A percentile compares a stretch with the other conserved stretches of the same genome.
Conservation (phyloP, 225 moss, liverwort and hornwort genomes). For the Physcomitrium patens region DNA sequence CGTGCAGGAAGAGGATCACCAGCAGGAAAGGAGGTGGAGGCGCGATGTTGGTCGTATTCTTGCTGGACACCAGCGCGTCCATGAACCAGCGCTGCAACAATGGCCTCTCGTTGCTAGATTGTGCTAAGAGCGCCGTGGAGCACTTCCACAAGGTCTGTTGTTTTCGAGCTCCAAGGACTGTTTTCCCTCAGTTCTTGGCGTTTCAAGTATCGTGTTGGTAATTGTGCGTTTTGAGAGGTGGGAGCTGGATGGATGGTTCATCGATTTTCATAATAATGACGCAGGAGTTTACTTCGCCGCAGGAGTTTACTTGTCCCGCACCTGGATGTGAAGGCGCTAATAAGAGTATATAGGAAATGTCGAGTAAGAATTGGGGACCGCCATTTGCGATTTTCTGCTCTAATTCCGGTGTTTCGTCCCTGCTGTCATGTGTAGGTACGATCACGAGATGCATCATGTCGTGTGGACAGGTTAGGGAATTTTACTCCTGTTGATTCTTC, state of each 20-base stretch:
- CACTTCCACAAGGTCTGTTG: slow-evolving; percentile 92
- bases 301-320: no score
- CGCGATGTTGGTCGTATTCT: slow-evolving; percentile 92
- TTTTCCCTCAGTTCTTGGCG: not conserved
- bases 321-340: no score
- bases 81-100: slow-evolving; percentile 99
- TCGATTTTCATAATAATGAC: slow-evolving; percentile 15
- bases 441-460: slow-evolving; percentile 89
- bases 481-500: slow-evolving; percentile 26
- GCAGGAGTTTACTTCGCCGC: not conserved
- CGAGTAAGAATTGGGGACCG: no score
- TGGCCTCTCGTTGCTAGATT: slow-evolving; percentile 92
- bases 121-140: slow-evolving; percentile 98
- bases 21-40: not conserved
- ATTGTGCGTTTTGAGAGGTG: not conserved
- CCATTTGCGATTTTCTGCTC: not conserved
- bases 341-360: no score
- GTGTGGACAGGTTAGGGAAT: slow-evolving; percentile 83
- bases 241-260: not conserved
- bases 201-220: slow-evolving; percentile 2
- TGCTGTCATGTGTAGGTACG: slow-evolving; percentile 68
- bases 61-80: slow-evolving; percentile 99
- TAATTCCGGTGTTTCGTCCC: slow-evolving; percentile 6
- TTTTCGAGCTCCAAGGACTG: not conserved
- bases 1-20: slow-evolving; percentile 21